Conservation (phyloP, 768 basidiomycete species). For the Podaxis carcinomalis region DNA sequence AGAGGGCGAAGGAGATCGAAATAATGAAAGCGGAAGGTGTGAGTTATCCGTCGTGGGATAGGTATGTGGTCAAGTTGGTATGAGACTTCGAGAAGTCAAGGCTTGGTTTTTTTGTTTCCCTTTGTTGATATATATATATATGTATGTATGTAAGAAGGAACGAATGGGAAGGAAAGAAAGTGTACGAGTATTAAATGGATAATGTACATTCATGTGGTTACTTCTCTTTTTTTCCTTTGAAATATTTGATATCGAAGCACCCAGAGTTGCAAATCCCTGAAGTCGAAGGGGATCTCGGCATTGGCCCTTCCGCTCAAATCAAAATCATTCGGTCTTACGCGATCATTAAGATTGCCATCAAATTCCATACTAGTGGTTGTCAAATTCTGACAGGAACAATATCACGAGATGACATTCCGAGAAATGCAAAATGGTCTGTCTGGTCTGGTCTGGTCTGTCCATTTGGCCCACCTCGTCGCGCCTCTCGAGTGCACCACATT, state of each 20-base stretch:
- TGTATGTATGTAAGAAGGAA: background rate
- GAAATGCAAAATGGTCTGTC: background rate
- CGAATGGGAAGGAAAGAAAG: background rate
- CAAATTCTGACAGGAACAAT: background rate
- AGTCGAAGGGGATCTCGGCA: background rate
- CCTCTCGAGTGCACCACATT: background rate
- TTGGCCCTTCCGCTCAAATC: background rate
- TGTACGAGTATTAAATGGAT: slow-evolving; percentile 2
- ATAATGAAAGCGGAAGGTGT: slow-evolving; percentile 41
- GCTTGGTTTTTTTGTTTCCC: slow-evolving; percentile 7
- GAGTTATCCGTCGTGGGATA: slow-evolving; percentile 61
- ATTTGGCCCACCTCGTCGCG: background rate
- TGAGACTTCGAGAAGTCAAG: background rate
- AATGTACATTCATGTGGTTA: background rate
- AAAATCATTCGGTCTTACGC: background rate
- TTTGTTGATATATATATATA: background rate
- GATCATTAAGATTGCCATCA: background rate
- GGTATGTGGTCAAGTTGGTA: slow-evolving; percentile 44
- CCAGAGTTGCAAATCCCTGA: background rate
- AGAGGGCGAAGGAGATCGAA: slow-evolving; percentile 25
- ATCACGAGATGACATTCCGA: background rate
- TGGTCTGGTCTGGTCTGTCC: background rate
- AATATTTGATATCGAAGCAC: background rate
- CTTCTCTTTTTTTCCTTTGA: background rate
- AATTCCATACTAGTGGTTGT: background rate